Percentiles rank a stretch among this genome's conserved stretches.
Conservation (phyloP, 805 yeast species). For the Metschnikowia gruessii region DNA sequence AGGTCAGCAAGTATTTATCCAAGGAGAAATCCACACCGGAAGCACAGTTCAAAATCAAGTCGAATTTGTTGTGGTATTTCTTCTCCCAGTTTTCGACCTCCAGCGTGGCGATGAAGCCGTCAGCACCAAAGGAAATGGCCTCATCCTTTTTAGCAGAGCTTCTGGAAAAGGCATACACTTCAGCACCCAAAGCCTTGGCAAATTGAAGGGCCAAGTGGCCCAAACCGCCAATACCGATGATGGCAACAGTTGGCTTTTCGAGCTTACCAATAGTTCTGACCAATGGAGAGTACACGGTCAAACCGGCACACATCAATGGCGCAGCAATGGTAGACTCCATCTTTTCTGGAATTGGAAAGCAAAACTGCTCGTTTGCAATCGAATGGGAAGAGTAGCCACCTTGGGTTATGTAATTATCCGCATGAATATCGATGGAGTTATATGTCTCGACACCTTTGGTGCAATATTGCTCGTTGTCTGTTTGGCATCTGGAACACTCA, state of each 20-base stretch:
- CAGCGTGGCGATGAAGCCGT: constrained; percentile 51
- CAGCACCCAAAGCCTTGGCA: constrained; percentile 59
- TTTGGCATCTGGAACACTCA: constrained; percentile 53
- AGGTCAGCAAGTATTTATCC: constrained; percentile 43
- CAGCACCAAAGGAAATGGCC: constrained; percentile 51
- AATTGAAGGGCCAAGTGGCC: constrained; percentile 56
- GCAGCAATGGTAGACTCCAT: constrained; percentile 56
- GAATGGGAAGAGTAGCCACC: constrained; percentile 73
- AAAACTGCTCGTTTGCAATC: constrained; percentile 61
- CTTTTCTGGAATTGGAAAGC: constrained; percentile 58
- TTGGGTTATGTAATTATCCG: constrained; percentile 52
- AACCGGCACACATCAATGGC: constrained; percentile 76
- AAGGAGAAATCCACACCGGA: constrained; percentile 51
- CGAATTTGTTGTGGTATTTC: constrained; percentile 37
- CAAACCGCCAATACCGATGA: constrained; percentile 56
- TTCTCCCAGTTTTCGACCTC: constrained; percentile 46
- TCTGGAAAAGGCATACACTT: constrained; percentile 57
- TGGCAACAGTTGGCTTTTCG: constrained; percentile 46
- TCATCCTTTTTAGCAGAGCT: constrained; percentile 46
- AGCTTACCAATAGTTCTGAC: constrained; percentile 38
- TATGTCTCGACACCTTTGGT: constrained; percentile 49
- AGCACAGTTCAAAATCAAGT: constrained; percentile 53
- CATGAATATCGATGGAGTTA: constrained; percentile 34
- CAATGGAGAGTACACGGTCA: constrained; percentile 69
- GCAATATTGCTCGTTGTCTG: constrained; percentile 43